Base-by-base conservation (phyloP, 345 rosid genomes). In the Brassica carinata region DNA sequence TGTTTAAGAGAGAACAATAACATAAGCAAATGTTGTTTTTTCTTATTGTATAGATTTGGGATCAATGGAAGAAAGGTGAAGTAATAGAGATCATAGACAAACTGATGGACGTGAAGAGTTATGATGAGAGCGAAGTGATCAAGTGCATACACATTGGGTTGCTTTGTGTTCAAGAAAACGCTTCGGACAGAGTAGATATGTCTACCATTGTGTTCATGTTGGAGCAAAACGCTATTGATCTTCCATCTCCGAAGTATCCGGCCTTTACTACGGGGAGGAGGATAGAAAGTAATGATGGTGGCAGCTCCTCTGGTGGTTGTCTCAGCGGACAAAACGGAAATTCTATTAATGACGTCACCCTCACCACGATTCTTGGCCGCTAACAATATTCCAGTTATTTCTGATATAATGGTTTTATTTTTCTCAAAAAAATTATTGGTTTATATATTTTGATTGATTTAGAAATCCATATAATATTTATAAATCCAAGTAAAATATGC, bases 101-200 rank as follows among this genome's bases (percentile, higher is more conserved):
- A 0, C 14, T 79, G 30, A 36, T 88, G 53, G 73, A 18, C 8
- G 58, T 11, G 3, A 81, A 76, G 7, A 76, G 85, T 2, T 84
- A 62, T 51, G 67, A 80, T 2, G 51, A 29, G 7, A 19, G 69
- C 6, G 90, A 91, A 75, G 81, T 85, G 1, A 13, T 45, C 77
- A 88, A 85, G 64, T 90, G 92, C 78, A 71, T 91, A 73, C 53
- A 67, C 73, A 45, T 26, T 3, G 88, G 33, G 75, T 74, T 63
- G 85, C 85, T 59, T 58, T 67, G 97, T 14, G 89, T 89, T 53
- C 94, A 92, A 87, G 94, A 90, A 74, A 63, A 43, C 3, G 86
- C 90, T 27, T 34, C 59, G 2, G 91, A 89, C 11, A 64, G 93
- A 55, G 92, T 94, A n/a, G 79, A 81, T 34, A 92, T 89, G 96